These are phyloP conservation scores for Hermanozyma aechmeae DNA, from an alignment of 805 yeast species.

Conservation along the genomic window DNA sequence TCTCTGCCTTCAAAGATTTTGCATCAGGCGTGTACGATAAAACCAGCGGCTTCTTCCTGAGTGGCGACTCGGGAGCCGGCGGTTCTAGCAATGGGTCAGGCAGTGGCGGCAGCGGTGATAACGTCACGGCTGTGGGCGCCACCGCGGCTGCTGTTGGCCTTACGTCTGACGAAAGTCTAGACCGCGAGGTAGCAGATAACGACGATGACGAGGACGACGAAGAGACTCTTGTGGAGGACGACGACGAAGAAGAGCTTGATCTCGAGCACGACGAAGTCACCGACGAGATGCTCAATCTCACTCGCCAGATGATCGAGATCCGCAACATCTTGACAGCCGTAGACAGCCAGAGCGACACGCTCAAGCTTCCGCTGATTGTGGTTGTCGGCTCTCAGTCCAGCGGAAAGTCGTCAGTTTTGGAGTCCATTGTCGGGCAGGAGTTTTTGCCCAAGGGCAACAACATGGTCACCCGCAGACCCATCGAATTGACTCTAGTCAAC, in stretches of 20 bases:
- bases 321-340: slow-evolving; percentile 68
- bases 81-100: slow-evolving; percentile 18
- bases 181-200: slow-evolving; percentile 23
- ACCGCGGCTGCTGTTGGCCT: slow-evolving; percentile 49
- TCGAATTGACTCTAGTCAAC: slow-evolving; percentile 85
- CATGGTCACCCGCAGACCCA: slow-evolving; percentile 98
- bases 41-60: slow-evolving; percentile 33
- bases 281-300: slow-evolving; percentile 78
- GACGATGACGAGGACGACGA: slow-evolving; percentile 37
- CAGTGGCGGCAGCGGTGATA: slow-evolving; percentile 24
- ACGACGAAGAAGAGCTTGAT: slow-evolving; percentile 32
- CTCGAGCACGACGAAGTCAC: slow-evolving; percentile 46
- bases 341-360: slow-evolving; percentile 57
- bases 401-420: slow-evolving; percentile 94
- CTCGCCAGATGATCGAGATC: slow-evolving; percentile 96
- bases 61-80: slow-evolving; percentile 15
- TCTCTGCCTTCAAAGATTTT: slow-evolving; percentile 53
- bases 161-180: slow-evolving; percentile 23
- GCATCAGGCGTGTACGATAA: slow-evolving; percentile 46
- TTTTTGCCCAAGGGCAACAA: slow-evolving; percentile 94
- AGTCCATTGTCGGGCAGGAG: slow-evolving; percentile 96
- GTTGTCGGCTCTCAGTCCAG: slow-evolving; percentile 97
- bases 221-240: slow-evolving; percentile 30
- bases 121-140: slow-evolving; percentile 34
- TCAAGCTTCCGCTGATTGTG: slow-evolving; percentile 88